These are phyloP conservation scores for Diaporthe citriasiana DNA, from an alignment of 2,329 filamentous ascomycete species.

Conservation along the genomic window DNA sequence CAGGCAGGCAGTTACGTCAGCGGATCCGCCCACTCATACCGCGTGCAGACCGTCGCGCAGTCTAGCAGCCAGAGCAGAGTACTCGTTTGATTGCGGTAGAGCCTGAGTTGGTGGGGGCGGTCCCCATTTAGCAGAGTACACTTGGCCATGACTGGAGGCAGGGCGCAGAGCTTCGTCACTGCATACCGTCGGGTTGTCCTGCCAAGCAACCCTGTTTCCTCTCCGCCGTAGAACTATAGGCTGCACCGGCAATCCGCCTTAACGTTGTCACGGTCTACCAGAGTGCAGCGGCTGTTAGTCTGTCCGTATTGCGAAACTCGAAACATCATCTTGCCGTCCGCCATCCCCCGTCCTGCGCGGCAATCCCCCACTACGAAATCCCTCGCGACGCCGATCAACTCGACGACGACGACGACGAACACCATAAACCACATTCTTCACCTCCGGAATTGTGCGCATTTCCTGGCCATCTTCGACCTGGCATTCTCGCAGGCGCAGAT, in stretches of 20 bases:
- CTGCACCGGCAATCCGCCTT: constrained; percentile 15
- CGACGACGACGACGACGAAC: constrained; percentile 24
- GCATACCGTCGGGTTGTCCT: constrained; percentile 19
- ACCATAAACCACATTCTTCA: neutral
- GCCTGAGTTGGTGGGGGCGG: constrained; percentile 7
- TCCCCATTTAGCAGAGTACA: constrained; percentile 33
- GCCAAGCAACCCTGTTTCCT: constrained; percentile 41
- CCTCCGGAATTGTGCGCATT: constrained; percentile 22
- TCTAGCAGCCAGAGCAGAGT: neutral
- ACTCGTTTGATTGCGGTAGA: constrained; percentile 24
- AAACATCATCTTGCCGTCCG: constrained; percentile 29
- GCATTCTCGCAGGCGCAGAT: constrained; percentile 28
- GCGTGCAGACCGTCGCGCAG: neutral
- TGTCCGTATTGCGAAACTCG: constrained; percentile 34
- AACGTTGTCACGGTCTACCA: constrained; percentile 18
- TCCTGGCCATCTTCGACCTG: constrained; percentile 19
- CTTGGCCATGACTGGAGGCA: constrained; percentile 16
- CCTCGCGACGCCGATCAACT: constrained; percentile 24
- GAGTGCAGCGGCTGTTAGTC: constrained; percentile 8
- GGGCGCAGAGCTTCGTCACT: constrained; percentile 38
- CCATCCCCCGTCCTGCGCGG: constrained; percentile 15
- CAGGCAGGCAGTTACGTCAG: constrained; percentile 27
- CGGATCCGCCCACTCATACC: constrained; percentile 29
- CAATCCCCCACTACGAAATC: constrained; percentile 26
- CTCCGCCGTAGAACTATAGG: neutral